Base-by-base conservation (phyloP, 2,329 filamentous ascomycete genomes). In the Stagonosporopsis cucurbitacearum region DNA sequence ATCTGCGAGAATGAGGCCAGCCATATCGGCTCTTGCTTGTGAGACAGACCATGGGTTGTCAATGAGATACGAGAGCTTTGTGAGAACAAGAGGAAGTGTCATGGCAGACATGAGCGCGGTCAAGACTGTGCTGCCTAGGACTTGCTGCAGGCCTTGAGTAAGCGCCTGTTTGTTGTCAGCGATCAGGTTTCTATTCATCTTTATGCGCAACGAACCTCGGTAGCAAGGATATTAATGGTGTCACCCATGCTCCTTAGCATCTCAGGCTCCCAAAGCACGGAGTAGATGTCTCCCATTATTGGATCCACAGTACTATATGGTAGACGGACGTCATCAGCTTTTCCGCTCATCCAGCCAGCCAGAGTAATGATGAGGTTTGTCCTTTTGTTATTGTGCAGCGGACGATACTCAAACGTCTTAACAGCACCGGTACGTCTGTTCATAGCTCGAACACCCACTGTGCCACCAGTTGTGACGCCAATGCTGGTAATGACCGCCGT, bases 1-100 rank as follows among this genome's bases (percentile, higher is more conserved):
- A 75, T 99, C 95, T 1, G 95, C 95, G 50, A 99, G 83, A 72
- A 99, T 96, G 42, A 96, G 84, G 3, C 95, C 95, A 7, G 94
- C 91, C 52, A 91, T 84, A 68, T 90, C 93, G 26, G 95, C 95
- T 66, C 95, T 87, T 68, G 95, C 92, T 45, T 96, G 84, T 1
- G 95, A 98, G n/a, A 97, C 93, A 23, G 90, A 92, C 95, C 95
- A 99, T 0, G 95, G 95, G 70, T 99, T 99, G 76, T 99, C 95
- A 63, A 99, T 97, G 19, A 99, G 83, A 71, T 99, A 99, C 0
- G 94, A 87, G 9, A 99, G 84, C 73, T 99, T 99, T 0, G 94
- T 93, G 40, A 99, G 80, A 25, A 97, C 88, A 37, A 99, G 86
- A 2, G 95, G 95, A n/a, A 97, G 80, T 73, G 96, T 92, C 47